Conservation (phyloP, 192 early-diverging fungal species). For the Gryganskiella cystojenkinii region DNA sequence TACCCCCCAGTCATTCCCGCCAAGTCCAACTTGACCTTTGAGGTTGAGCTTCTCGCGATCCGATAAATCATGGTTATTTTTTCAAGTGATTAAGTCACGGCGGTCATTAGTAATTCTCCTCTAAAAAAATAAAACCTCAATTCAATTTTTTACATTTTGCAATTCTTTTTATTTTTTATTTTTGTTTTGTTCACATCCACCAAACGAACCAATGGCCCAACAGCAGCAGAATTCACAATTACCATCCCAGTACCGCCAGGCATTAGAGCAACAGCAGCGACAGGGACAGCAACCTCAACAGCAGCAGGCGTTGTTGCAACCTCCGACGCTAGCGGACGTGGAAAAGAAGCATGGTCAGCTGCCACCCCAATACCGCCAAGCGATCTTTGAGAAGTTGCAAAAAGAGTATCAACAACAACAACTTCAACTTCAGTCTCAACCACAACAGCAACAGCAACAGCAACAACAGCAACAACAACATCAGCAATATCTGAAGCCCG, state of each 20-base stretch:
- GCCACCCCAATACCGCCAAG: conserved; percentile 48
- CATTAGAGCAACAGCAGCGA: conserved; percentile 13
- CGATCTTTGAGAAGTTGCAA: conserved; percentile 35
- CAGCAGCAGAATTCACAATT: conserved; percentile 13
- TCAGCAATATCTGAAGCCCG: conserved; percentile 2
- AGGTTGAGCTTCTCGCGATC: conserved; percentile 79
- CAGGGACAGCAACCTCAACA: conserved; percentile 18
- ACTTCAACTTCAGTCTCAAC: conserved; percentile 16
- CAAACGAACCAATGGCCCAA: conserved; percentile 2
- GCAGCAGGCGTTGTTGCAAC: conserved; percentile 3
- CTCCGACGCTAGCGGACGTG: conserved; percentile 32
- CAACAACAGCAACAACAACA: conserved; percentile 15
- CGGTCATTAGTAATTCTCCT: not conserved
- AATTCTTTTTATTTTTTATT: not conserved
- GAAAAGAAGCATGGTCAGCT: conserved; percentile 33
- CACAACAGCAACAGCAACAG: conserved; percentile 17
- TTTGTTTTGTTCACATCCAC: not conserved
- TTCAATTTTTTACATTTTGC: not conserved
- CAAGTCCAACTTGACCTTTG: conserved; percentile 81
- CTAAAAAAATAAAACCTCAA: conserved; percentile 1
- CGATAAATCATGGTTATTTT: conserved; percentile 1
- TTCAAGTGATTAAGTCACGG: not conserved
- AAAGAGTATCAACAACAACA: conserved; percentile 22
- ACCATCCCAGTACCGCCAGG: conserved; percentile 19
- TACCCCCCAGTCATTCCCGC: conserved; percentile 76